These are phyloP conservation scores for Cyclostephanos tholiformis DNA, from an alignment of 108 stramenopile genomes.

Conservation along the genomic window DNA sequence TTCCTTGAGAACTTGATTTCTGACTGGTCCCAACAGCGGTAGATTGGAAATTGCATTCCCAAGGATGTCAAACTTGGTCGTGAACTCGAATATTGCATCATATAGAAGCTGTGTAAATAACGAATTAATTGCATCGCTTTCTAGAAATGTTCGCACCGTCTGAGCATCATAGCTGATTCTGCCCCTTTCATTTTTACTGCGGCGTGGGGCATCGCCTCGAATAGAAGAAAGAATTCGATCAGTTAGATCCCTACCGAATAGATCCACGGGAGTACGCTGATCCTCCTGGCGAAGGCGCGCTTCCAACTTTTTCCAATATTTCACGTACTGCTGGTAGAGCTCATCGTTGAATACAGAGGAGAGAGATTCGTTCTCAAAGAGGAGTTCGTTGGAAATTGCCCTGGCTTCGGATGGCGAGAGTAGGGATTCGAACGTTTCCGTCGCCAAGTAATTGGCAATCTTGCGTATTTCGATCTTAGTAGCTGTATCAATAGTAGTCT, in stretches of 20 bases:
- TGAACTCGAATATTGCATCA: slow-evolving; percentile 73
- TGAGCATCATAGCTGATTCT: slow-evolving; percentile 54
- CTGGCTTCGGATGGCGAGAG: slow-evolving; percentile 55
- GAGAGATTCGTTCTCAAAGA: slow-evolving; percentile 26
- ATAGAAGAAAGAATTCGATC: slow-evolving; percentile 51
- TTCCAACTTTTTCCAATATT: slow-evolving; percentile 64
- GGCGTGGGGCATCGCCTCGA: slow-evolving; percentile 22
- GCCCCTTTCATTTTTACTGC: slow-evolving; percentile 1
- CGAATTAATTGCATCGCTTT: slow-evolving; percentile 62
- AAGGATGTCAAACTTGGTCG: slow-evolving; percentile 65
- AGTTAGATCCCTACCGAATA: slow-evolving; percentile 60
- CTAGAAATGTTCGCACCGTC: slow-evolving; percentile 61
- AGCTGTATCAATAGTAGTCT: slow-evolving; percentile 4
- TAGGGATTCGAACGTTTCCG: slow-evolving; percentile 50
- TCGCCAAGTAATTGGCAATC: slow-evolving; percentile 40
- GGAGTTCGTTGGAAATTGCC: slow-evolving; percentile 53
- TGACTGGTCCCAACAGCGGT: slow-evolving; percentile 67
- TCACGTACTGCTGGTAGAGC: slow-evolving; percentile 41
- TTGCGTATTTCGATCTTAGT: slow-evolving; percentile 31
- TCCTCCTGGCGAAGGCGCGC: slow-evolving; percentile 41
- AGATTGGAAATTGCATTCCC: slow-evolving; percentile 61
- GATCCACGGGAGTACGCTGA: slow-evolving; percentile 41
- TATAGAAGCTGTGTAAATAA: slow-evolving; percentile 64
- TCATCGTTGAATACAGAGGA: slow-evolving; percentile 48
- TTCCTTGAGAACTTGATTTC: slow-evolving; percentile 69